Evolutionary conservation across 129 eudicot species (phyloP).

Genomic region (Flaveria trinervia): DNA sequence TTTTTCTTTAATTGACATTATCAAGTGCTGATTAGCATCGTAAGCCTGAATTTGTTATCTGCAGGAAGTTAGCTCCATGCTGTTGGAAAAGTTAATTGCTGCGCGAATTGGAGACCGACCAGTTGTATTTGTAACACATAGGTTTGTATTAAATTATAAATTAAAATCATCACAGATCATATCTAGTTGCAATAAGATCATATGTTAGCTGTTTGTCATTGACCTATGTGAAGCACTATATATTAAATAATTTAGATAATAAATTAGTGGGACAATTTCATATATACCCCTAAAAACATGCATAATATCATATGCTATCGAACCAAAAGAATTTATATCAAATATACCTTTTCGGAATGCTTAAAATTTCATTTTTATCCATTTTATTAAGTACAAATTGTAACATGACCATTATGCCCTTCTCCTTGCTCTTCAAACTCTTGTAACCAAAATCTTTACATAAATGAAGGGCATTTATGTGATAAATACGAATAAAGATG

Average conservation of each 20-base stretch:
- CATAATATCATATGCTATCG: background rate
- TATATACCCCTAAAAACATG: background rate
- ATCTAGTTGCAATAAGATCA: conserved; percentile 11
- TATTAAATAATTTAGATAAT: background rate
- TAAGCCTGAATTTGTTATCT: conserved; percentile 2
- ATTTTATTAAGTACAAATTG: background rate
- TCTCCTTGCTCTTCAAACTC: background rate
- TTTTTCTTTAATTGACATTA: background rate
- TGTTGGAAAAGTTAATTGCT: conserved; percentile 78
- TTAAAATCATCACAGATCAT: background rate
- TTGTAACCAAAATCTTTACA: background rate
- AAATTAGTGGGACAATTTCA: background rate
- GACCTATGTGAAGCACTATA: background rate
- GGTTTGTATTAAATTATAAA: conserved; percentile 39
- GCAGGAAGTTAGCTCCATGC: conserved; percentile 98
- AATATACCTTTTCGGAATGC: background rate
- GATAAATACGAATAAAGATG: background rate
- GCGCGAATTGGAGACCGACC: conserved; percentile 95
- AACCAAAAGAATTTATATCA: background rate
- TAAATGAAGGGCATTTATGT: background rate
- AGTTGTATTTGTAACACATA: conserved; percentile 89
- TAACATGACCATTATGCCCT: background rate
- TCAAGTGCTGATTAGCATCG: background rate
- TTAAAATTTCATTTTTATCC: background rate
- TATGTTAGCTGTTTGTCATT: conserved; percentile 16